Base-by-base conservation (phyloP, 2,329 filamentous ascomycete genomes). In the Calcarisporium arbuscula region DNA sequence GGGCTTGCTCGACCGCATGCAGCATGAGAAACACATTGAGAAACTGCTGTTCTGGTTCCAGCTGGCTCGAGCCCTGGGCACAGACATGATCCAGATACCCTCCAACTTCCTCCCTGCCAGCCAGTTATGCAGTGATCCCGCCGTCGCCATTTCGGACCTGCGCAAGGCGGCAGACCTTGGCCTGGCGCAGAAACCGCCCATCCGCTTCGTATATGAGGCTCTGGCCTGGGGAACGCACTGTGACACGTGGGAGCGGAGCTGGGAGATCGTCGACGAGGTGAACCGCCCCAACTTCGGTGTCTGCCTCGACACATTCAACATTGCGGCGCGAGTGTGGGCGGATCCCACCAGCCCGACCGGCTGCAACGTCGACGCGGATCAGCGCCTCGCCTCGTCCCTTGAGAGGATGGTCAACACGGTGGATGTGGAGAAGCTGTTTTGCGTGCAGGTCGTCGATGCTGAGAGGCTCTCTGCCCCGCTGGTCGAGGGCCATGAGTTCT, bases 281-380 rank as follows among this genome's bases (percentile, higher is more conserved):
- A 65, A 84, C 51, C 58, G 80, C 6, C 59, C 70, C 3, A 88
- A 87, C 57, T 85, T 88, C 49, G 82, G 82, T 8, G 64, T 86
- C 31, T 86, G 82, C 51, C 64, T 88, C 21, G 83, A 88, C 55
- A 84, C 79, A 0, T 88, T 85, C 62, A 85, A 88, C 56, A 81
- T 88, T 39, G 74, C 80, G 1, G 82, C 74, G 1, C 62, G 77
- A 6, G 72, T 84, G 35, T 87, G 74, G 45, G 82, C 77, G 0
- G 81, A 88, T 48, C 82, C 82, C 0, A 56, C 72, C 0, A 58
- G 66, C 0, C 41, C 58, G 0, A 61, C 62, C 0, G 74, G 79
- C 4, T 66, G 65, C 41, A 71, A 60, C 0, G 45, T 58, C 0
- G 64, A 73, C 42, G 78, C 75, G 3, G 73, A 80, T 5, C 56